Conservation (phyloP, 1,284 basidiomycete species). For the Microbotryum silenes-acaulis region DNA sequence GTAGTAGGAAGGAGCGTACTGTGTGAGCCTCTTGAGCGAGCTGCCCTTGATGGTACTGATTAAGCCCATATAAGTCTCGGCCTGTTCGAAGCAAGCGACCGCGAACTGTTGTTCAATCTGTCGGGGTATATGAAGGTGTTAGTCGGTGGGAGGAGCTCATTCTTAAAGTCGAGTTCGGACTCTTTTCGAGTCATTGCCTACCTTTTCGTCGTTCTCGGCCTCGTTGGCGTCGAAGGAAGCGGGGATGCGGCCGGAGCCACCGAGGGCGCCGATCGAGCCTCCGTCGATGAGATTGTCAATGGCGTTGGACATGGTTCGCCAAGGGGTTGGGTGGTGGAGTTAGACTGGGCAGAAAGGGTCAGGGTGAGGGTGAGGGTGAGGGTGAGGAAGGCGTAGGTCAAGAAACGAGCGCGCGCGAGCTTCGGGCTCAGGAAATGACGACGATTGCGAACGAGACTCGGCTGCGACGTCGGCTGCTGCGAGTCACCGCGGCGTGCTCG, state of each 20-base stretch:
- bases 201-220: constrained; percentile 23
- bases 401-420: too few species aligned
- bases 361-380: too few species aligned
- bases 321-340: too few species aligned
- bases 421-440: too few species aligned
- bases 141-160: neutral
- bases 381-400: too few species aligned
- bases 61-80: constrained; percentile 94
- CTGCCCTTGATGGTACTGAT: constrained; percentile 72
- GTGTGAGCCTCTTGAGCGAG: constrained; percentile 64
- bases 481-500: too few species aligned
- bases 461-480: too few species aligned
- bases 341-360: too few species aligned
- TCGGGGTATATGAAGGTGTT: neutral
- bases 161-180: neutral
- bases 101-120: constrained; percentile 99
- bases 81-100: constrained; percentile 91
- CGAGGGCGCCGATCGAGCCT: constrained; percentile 3
- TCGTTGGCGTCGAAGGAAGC: constrained; percentile 19
- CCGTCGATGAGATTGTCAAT: constrained; percentile 28
- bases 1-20: constrained; percentile 46
- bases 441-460: too few species aligned
- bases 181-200: neutral
- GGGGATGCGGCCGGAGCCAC: constrained; percentile 6
- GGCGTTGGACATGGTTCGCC: neutral